Evolutionary conservation across 2,329 filamentous ascomycete species (phyloP), one percentile per base, ranked within the genome.

Genomic region (Fragosphaeria purpurea): DNA sequence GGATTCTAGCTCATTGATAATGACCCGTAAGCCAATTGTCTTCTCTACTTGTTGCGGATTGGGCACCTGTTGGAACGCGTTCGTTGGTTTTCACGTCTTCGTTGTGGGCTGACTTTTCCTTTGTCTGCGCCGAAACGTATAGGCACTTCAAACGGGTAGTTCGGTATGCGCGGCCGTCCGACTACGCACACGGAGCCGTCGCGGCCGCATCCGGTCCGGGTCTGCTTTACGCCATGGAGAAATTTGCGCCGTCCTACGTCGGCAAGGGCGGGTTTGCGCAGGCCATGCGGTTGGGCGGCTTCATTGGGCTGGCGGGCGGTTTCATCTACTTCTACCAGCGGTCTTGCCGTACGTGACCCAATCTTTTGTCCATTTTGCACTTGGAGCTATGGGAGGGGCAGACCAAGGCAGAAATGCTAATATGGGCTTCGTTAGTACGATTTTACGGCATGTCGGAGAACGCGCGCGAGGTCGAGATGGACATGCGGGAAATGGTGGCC

Each of bases 381-480:
- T 22, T 22, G 22, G 22, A 22, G 22, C 22, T 2, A 22, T 22
- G 22, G 22, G 22, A 22, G 22, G 22, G 22, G 22, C 22, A 22
- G 22, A 22, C 2, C 22, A 22, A 22, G 22, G 22, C 22, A 22
- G 22, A 22, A 22, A 22, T 22, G 22, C 22, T 22, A 22, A 22
- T 3, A 22, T 22, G 22, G 22, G 2, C 22, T 22, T 22, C 22
- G 44, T 56, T 63, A 95, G 89, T 91, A 63, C 86, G 93, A 58
- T 97, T 98, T 72, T 97, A 96, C 72, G 93, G 93, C 61, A 88
- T 90, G 70, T 83, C 80, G 45, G 93, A 98, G 70, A 98, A 98
- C 71, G 72, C 83, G 50, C 83, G 93, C 61, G 93, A 98, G 69
- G 74, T 93, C 52, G 86, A 95, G 57, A 84, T 95, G 84, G 93